phyloP scores from a whole-genome alignment of 805 yeast genomes.

The Wickerhamomyces tratensis region DNA sequence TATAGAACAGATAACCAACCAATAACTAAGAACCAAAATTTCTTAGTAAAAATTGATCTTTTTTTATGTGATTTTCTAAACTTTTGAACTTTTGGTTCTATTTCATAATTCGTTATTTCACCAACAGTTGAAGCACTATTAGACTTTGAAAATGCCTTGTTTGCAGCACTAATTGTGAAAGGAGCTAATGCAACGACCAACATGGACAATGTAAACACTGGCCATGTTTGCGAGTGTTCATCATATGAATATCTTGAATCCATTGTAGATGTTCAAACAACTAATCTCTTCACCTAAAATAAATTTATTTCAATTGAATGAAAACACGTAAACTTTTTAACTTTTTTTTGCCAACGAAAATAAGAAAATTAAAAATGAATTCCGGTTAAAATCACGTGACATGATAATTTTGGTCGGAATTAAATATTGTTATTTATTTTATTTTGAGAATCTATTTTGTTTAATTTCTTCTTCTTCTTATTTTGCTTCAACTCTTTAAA shows the following conservation, averaged over 20 bases:
- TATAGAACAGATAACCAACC: slow-evolving; percentile 29
- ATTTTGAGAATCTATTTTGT: too few species aligned
- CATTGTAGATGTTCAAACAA: background rate
- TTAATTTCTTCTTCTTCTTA: too few species aligned
- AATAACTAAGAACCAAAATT: slow-evolving; percentile 7
- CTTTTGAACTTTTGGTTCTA: slow-evolving; percentile 11
- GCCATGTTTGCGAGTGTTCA: slow-evolving; percentile 90
- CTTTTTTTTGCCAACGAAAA: too few species aligned
- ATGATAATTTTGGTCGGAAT: too few species aligned
- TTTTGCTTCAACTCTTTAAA: too few species aligned
- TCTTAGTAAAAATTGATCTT: slow-evolving; percentile 4
- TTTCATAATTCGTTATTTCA: slow-evolving; percentile 13
- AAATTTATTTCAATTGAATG: too few species aligned
- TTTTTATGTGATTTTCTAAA: slow-evolving; percentile 10
- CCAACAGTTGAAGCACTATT: slow-evolving; percentile 5
- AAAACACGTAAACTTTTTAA: too few species aligned
- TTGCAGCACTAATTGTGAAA: slow-evolving; percentile 27
- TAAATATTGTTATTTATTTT: too few species aligned
- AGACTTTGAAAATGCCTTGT: background rate
- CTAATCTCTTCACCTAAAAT: too few species aligned
- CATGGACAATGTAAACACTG: slow-evolving; percentile 73
- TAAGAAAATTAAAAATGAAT: too few species aligned
- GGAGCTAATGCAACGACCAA: slow-evolving; percentile 64
- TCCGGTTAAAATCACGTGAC: too few species aligned
- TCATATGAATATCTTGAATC: slow-evolving; percentile 67